Evolutionary conservation across 2,329 filamentous ascomycete genomes (phyloP).

Genomic region (Rhinocladiella similis): DNA sequence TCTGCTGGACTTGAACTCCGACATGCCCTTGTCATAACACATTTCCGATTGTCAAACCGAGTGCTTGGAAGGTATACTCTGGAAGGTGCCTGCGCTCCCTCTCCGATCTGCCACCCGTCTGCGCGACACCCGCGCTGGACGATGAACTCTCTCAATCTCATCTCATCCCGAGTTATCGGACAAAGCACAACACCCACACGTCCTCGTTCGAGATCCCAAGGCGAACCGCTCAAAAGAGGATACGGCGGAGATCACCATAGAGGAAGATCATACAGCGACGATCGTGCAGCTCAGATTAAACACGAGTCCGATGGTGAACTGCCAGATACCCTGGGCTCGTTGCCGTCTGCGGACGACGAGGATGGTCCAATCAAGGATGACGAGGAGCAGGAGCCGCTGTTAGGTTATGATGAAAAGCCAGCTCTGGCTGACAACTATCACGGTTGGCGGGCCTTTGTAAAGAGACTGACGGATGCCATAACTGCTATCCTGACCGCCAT

Average conservation of each 20-base stretch:
- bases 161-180: constrained; percentile 78
- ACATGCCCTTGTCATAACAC: constrained; percentile 14
- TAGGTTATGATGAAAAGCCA: constrained; percentile 47
- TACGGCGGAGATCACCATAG: constrained; percentile 38
- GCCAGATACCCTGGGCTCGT: constrained; percentile 28
- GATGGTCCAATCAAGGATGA: constrained; percentile 44
- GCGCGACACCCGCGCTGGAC: constrained; percentile 12
- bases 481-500: constrained; percentile 77
- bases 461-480: constrained; percentile 69
- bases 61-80: not conserved
- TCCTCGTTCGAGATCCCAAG: constrained; percentile 56
- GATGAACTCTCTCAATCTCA: constrained; percentile 96
- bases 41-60: constrained; percentile 1
- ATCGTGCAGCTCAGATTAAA: constrained; percentile 37
- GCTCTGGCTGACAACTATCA: constrained; percentile 37
- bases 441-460: constrained; percentile 57
- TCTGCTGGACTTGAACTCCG: not conserved
- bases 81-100: constrained; percentile 1
- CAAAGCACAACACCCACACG: constrained; percentile 54
- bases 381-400: constrained; percentile 68
- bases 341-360: constrained; percentile 29
- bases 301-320: constrained; percentile 33
- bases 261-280: constrained; percentile 45
- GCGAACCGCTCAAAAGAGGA: constrained; percentile 41
- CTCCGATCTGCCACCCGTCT: not conserved